phyloP scores from a whole-genome alignment of 768 basidiomycete genomes.

The Pholiota microspora region DNA sequence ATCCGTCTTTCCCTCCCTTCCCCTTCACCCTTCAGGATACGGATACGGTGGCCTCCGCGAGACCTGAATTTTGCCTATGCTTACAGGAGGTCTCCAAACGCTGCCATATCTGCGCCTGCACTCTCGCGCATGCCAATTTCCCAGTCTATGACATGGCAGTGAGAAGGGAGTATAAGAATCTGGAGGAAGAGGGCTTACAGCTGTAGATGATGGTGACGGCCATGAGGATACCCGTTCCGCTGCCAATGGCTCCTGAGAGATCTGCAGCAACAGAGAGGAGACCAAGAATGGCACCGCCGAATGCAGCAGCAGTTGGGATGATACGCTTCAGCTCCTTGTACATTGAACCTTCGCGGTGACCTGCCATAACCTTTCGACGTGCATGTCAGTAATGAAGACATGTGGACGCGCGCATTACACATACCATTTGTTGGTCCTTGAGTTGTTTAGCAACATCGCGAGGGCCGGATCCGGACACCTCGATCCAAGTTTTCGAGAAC shows the following conservation, averaged over 20 bases:
- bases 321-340: constrained; percentile 99
- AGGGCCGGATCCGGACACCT: constrained; percentile 94
- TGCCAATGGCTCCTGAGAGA: constrained; percentile 93
- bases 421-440: constrained; percentile 97
- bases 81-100: constrained; percentile 75
- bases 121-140: constrained; percentile 92
- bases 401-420: constrained; percentile 8
- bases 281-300: constrained; percentile 96
- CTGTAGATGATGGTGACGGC: constrained; percentile 97
- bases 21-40: too few species aligned
- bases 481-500: constrained; percentile 99
- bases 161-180: background rate
- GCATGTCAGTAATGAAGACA: background rate
- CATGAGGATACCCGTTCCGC: constrained; percentile 95
- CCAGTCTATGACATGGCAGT: constrained; percentile 59
- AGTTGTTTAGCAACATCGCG: constrained; percentile 96
- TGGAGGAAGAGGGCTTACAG: constrained; percentile 46
- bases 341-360: constrained; percentile 96
- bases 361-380: constrained; percentile 60
- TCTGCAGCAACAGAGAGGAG: constrained; percentile 90
- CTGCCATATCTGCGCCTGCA: constrained; percentile 80
- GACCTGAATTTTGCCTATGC: too few species aligned
- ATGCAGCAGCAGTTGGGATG: constrained; percentile 96
- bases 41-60: too few species aligned
- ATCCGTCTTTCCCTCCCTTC: too few species aligned